Percentiles rank a stretch among this genome's conserved stretches.
These are phyloP conservation scores for Tylopilus cervinicoccineus DNA, from an alignment of 768 basidiomycete species.

Conservation along the genomic window DNA sequence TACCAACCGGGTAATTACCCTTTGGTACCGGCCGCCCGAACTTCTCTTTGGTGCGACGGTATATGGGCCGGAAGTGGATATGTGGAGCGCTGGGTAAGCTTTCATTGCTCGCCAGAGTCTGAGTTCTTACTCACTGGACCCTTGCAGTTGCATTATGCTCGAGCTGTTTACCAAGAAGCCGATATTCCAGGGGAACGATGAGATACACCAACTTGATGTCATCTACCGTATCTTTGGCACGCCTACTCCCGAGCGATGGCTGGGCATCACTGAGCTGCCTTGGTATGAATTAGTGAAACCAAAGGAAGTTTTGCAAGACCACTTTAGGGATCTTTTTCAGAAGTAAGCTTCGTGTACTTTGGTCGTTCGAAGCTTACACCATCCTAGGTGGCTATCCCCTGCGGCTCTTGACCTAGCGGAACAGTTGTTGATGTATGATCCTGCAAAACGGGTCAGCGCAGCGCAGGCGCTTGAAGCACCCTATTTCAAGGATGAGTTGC, in stretches of 20 bases:
- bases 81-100: conserved; percentile 96
- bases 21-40: conserved; percentile 98
- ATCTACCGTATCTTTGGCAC: conserved; percentile 92
- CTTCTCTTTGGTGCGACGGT: conserved; percentile 92
- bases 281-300: conserved; percentile 99
- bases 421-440: conserved; percentile 76
- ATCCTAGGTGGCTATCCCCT: conserved; percentile 74
- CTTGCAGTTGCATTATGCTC: conserved; percentile 90
- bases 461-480: conserved; percentile 72
- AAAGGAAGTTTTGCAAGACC: conserved; percentile 65
- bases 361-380: background rate
- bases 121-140: background rate
- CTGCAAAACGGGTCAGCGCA: conserved; percentile 71
- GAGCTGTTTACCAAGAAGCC: conserved; percentile 95
- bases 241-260: conserved; percentile 80
- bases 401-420: conserved; percentile 88
- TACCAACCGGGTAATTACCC: conserved; percentile 98
- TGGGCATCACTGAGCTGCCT: conserved; percentile 75
- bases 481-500: conserved; percentile 84
- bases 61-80: conserved; percentile 96
- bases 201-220: conserved; percentile 94
- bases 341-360: conserved; percentile 51
- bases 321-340: conserved; percentile 80
- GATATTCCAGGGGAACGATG: conserved; percentile 97
- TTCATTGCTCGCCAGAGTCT: background rate